A percentile compares a stretch with the other conserved stretches of the same genome.
Conservation (phyloP, 345 rosid genomes). For the Eucalyptus leucophloia region DNA sequence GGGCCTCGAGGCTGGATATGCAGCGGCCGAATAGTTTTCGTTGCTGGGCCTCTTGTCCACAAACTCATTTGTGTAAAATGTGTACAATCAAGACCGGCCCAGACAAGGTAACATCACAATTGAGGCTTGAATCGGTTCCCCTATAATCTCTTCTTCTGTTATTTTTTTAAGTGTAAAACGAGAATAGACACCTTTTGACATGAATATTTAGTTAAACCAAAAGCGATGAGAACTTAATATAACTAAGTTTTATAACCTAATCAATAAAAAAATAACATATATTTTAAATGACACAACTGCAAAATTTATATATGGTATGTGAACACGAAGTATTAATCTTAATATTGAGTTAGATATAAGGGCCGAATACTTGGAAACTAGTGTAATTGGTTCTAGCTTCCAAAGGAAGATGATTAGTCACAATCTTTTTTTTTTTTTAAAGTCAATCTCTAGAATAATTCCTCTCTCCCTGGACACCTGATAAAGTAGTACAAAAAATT, state of each 20-base stretch:
- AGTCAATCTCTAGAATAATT: not conserved
- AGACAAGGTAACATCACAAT: not conserved
- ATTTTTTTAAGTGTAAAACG: not conserved
- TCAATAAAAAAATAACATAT: not conserved
- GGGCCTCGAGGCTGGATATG: not conserved
- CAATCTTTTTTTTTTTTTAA: not conserved
- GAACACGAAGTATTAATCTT: fast-evolving
- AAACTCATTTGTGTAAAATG: not conserved
- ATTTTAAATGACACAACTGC: not conserved
- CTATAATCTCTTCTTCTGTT: not conserved
- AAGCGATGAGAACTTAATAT: not conserved
- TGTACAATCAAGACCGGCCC: not conserved
- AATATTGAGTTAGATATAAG: not conserved
- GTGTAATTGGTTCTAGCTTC: fast-evolving
- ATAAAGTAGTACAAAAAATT: not conserved
- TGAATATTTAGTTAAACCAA: not conserved
- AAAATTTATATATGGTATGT: fast-evolving
- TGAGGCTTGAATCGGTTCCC: not conserved
- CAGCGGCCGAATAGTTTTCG: not conserved
- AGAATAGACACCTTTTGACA: not conserved
- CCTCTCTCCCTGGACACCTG: not conserved
- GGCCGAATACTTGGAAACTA: not conserved
- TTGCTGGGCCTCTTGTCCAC: not conserved
- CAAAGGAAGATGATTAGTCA: not conserved
- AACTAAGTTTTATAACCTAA: not conserved